Base-by-base conservation (phyloP, 164 flowering plant genomes). In the Piper longum region DNA sequence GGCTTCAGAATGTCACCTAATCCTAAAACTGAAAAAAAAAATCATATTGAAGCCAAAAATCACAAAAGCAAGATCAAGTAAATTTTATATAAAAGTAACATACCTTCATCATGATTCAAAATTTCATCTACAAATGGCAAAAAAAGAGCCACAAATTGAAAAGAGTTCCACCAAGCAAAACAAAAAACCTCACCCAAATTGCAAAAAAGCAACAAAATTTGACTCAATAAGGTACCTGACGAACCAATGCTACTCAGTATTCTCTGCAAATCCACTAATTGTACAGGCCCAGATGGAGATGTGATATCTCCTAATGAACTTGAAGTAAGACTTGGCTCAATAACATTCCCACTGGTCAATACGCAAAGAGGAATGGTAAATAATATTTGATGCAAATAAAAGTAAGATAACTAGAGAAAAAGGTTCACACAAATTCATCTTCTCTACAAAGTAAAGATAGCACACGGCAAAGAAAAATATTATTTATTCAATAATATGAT, bases 1-100 rank as follows among this genome's bases (percentile, higher is more conserved):
- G 97, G 96, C 76, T 82, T 90, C 74, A 95, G 75, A 65, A 95
- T 81, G 69, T 95, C 97, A 39, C 82, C 95, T 59, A 95, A 75
- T 57, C 89, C 89, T 59, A 93, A 67, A 44, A 91, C 98, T 93
- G 67, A 14, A 11, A 40, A 14, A 55, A 9, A 39, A 42, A 14
- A 7, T 43, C 7, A 17, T 3, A 26, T 7, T 26, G 36, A 26
- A 26, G 36, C 41, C 42, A 42, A 6, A 60, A 39, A 39, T 64
- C 40, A 7, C 17, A 4, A 42, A 18, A 40, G 12, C 2, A 8
- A 41, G n/a, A 41, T 9, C 52, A 48, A 48, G 52, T 48, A 12
- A 41, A 60, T 41, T 60, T 12, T 2, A 39, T 41, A 26, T 48
- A 26, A 26, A 26, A 26, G 2, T 26, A 52, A 44, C 40, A 70